Evolutionary conservation across 2,329 filamentous ascomycete species (phyloP).

Genomic region (Rhinocladiella similis): DNA sequence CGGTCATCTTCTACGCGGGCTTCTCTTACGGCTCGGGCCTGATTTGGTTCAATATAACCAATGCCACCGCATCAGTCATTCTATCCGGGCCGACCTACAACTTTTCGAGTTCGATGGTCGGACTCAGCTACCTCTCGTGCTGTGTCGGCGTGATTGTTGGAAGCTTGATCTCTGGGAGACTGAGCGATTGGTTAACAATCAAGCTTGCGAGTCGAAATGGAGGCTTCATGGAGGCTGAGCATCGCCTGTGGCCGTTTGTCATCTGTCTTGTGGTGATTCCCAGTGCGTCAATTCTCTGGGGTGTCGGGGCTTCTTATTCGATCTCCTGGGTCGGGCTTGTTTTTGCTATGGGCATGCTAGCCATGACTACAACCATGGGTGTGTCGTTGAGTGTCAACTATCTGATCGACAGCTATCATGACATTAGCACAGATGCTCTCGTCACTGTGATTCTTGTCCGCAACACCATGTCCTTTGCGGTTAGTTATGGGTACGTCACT

Average conservation of each 20-base stretch:
- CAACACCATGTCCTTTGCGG: conserved; percentile 53
- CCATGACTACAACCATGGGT: conserved; percentile 44
- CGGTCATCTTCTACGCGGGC: conserved; percentile 41
- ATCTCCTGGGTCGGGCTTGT: conserved; percentile 53
- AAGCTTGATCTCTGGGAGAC: conserved; percentile 15
- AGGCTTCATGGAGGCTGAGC: conserved; percentile 30
- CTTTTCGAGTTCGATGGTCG: conserved; percentile 31
- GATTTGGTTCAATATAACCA: conserved; percentile 45
- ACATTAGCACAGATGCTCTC: conserved; percentile 50
- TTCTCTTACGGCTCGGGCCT: conserved; percentile 42
- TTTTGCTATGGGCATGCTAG: conserved; percentile 50
- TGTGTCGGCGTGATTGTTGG: conserved; percentile 9
- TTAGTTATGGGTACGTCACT: conserved; percentile 32
- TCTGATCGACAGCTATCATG: conserved; percentile 51
- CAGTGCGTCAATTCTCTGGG: conserved; percentile 50
- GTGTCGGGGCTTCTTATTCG: conserved; percentile 50
- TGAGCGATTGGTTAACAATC: conserved; percentile 28
- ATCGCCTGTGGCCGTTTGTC: conserved; percentile 27
- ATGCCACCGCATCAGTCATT: conserved; percentile 41
- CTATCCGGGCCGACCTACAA: conserved; percentile 36
- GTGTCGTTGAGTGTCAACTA: conserved; percentile 47
- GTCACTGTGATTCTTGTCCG: conserved; percentile 51
- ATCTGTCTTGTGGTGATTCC: conserved; percentile 44
- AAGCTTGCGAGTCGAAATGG: conserved; percentile 22
- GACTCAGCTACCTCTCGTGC: conserved; percentile 34